Conservation (phyloP, 768 basidiomycete species). For the Tulasnella sp. region DNA sequence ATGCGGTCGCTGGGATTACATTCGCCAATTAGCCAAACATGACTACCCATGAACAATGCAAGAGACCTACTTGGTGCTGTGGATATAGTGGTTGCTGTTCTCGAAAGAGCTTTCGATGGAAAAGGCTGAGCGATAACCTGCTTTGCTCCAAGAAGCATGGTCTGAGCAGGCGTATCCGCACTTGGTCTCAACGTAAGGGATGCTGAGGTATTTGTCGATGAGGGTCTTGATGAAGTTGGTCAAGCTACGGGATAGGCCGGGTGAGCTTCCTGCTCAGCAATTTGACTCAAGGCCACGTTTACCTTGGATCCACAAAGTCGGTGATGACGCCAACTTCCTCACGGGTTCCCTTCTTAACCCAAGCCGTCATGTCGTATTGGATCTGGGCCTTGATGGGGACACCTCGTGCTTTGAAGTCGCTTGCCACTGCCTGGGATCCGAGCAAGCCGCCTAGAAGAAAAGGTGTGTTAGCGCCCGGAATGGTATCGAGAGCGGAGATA, state of each 20-base stretch:
- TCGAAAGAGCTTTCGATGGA: conserved; percentile 71
- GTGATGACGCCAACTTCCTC: conserved; percentile 74
- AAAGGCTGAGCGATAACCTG: conserved; percentile 83
- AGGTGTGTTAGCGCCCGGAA: neutral
- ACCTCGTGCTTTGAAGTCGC: conserved; percentile 64
- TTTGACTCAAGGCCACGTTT: conserved; percentile 36
- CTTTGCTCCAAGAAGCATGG: conserved; percentile 86
- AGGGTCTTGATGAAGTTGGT: conserved; percentile 79
- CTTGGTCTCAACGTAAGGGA: conserved; percentile 83
- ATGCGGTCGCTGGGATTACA: conserved; percentile 59
- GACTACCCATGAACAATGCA: neutral
- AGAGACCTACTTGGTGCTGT: conserved; percentile 74
- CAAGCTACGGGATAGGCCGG: conserved; percentile 52
- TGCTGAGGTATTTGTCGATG: conserved; percentile 76
- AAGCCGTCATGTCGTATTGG: conserved; percentile 47
- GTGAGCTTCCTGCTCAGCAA: neutral
- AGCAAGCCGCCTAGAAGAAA: conserved; percentile 40
- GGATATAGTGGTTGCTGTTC: conserved; percentile 83
- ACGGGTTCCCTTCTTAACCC: conserved; percentile 56
- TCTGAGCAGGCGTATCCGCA: conserved; percentile 83
- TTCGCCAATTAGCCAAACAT: neutral
- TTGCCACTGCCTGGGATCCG: conserved; percentile 74
- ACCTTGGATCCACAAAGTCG: conserved; percentile 75
- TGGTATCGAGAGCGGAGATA: conserved; percentile 2
- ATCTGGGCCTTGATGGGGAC: conserved; percentile 81